Evolutionary conservation across 768 basidiomycete genomes (phyloP), one percentile per base, ranked within the genome.

Genomic region (Tricholoma flavovirens): DNA sequence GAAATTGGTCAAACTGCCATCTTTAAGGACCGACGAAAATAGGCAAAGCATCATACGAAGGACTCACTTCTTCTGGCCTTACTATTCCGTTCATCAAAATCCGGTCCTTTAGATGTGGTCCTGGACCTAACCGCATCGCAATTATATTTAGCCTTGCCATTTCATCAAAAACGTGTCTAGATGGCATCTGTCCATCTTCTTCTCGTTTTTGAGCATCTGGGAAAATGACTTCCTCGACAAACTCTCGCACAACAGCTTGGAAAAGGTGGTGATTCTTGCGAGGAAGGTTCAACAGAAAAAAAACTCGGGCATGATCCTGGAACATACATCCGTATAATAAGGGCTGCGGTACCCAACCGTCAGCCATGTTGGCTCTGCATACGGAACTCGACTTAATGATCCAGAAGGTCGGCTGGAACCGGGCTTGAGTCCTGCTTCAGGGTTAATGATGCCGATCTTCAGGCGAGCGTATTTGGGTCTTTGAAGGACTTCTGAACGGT

Each of bases 341-440:
- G 75, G 94, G 82, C 69, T 82, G 64, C 86, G 75, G 73, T 83
- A 93, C 15, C 85, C 88, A 21, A 64, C 57, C 15, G 78, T 73
- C 52, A 94, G 70, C 90, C 93, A 96, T 2, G 83, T 86, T 4
- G 94, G 89, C 66, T 97, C 94, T 0, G 84, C 91, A 69, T 94
- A 96, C 0, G 95, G 94, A 0, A 96, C 86, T 38, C 74, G 72
- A 60, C 87, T 90, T 50, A 89, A 62, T 52, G 77, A 79, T 14
- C 90, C 93, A 7, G 72, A 64, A 15, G 72, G 67, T 17, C 75
- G 78, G 26, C 17, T 8, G 15, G 43, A 49, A 45, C 75, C 67
- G 49, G 75, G 65, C 45, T 92, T 80, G 56, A 75, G 66, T 19
- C 77, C 77, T 62, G 79, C 69, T 72, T 88, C 78, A 49, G 83